A percentile compares a stretch with the other conserved stretches of the same genome.
phyloP scores from a whole-genome alignment of 2,329 filamentous ascomycete genomes.

The Dothiorella sarmentorum region DNA sequence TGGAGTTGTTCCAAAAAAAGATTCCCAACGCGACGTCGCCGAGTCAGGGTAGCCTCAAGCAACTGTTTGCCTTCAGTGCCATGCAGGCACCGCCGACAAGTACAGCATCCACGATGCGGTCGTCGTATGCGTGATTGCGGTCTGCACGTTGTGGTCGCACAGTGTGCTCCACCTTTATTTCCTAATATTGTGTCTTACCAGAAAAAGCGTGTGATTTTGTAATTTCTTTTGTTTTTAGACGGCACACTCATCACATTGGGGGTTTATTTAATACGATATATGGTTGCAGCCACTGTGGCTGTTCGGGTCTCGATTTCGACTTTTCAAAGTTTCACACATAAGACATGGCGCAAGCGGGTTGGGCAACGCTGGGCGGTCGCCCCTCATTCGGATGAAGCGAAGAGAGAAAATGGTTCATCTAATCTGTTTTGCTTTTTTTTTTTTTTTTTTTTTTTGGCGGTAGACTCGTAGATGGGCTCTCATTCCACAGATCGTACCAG shows the following conservation, averaged over 20 bases:
- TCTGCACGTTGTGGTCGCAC: conserved; percentile 3
- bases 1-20: conserved; percentile 35
- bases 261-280: conserved; percentile 1
- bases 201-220: conserved; percentile 8
- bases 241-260: neutral
- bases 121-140: conserved; percentile 4
- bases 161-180: conserved; percentile 11
- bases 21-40: conserved; percentile 32
- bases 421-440: neutral
- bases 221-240: neutral
- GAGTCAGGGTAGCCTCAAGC: conserved; percentile 37
- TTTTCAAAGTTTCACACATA: conserved; percentile 8
- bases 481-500: neutral
- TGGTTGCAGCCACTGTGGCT: neutral
- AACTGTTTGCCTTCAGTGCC: conserved; percentile 29
- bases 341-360: conserved; percentile 7
- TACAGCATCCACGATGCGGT: conserved; percentile 14
- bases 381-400: neutral
- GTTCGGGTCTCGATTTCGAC: neutral
- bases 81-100: conserved; percentile 18
- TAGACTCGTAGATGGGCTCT: neutral
- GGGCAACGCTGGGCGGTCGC: conserved; percentile 7
- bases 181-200: neutral
- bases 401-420: too few species aligned
- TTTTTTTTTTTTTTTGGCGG: neutral